Percentiles rank a stretch among this genome's conserved stretches.
phyloP scores from a whole-genome alignment of 257 asterid genomes.

The Ehretia macrophylla region DNA sequence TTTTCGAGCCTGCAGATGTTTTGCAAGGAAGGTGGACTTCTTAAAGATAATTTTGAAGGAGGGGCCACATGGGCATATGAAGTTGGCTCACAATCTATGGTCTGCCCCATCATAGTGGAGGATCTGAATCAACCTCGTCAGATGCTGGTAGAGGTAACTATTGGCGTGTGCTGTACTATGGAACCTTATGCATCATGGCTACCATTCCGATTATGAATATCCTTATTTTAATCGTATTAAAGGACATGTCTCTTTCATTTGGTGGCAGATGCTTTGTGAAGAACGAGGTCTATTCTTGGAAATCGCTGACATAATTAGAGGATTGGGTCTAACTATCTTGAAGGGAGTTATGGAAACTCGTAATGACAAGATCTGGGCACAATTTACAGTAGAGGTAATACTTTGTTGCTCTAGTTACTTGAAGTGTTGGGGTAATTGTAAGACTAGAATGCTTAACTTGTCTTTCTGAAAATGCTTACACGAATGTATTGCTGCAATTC shows the following conservation, averaged over 20 bases:
- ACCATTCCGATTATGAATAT: too few relatives aligned
- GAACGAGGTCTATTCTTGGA: constrained; percentile 82
- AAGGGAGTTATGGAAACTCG: constrained; percentile 89
- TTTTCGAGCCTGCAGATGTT: constrained; percentile 45
- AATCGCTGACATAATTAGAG: constrained; percentile 88
- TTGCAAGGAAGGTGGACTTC: constrained; percentile 65
- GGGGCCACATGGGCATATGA: constrained; percentile 99
- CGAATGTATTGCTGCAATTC: too few relatives aligned
- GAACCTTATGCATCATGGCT: too few relatives aligned
- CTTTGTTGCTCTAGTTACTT: too few relatives aligned
- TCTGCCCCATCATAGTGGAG: constrained; percentile 88
- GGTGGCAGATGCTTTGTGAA: constrained; percentile 77
- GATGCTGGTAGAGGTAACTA: constrained; percentile 79
- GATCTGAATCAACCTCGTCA: constrained; percentile 88
- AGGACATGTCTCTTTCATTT: not conserved
- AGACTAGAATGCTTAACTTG: not conserved
- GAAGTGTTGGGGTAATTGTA: too few relatives aligned
- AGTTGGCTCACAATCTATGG: constrained; percentile 79
- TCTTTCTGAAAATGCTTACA: too few relatives aligned
- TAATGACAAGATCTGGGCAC: constrained; percentile 83
- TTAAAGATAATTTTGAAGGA: constrained; percentile 64
- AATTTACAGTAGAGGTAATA: constrained; percentile 81
- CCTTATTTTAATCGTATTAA: too few relatives aligned
- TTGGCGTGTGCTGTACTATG: too few relatives aligned
- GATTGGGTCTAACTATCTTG: constrained; percentile 79